These are phyloP conservation scores for Tricholoma furcatifolium DNA, from an alignment of 768 basidiomycete genomes.

Conservation along the genomic window DNA sequence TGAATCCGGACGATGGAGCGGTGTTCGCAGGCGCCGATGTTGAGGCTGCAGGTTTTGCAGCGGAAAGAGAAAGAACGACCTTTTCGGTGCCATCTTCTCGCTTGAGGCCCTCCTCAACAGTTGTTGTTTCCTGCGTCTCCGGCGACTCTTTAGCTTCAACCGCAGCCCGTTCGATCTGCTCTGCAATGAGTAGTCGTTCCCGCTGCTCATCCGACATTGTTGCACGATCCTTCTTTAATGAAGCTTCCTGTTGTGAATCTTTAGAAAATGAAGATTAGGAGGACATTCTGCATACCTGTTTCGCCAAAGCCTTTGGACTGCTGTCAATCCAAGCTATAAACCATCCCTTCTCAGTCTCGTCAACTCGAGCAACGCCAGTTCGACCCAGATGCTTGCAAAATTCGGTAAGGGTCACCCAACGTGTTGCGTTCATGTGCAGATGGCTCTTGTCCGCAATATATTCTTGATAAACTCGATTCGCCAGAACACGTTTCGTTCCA, in stretches of 20 bases:
- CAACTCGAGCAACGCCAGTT: conserved; percentile 83
- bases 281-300: conserved; percentile 54
- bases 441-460: conserved; percentile 93
- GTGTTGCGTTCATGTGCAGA: conserved; percentile 97
- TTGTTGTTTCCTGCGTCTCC: conserved; percentile 33
- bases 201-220: conserved; percentile 94
- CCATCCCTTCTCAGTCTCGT: conserved; percentile 99
- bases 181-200: conserved; percentile 83
- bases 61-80: conserved; percentile 69
- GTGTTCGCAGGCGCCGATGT: conserved; percentile 31
- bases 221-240: conserved; percentile 86
- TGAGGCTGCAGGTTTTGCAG: conserved; percentile 43
- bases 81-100: conserved; percentile 73
- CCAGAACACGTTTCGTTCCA: conserved; percentile 91
- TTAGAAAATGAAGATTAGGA: background rate
- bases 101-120: conserved; percentile 60
- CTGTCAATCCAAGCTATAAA: conserved; percentile 98
- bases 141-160: conserved; percentile 39
- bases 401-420: conserved; percentile 98
- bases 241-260: conserved; percentile 57
- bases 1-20: conserved; percentile 41
- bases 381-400: conserved; percentile 90
- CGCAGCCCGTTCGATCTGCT: conserved; percentile 90
- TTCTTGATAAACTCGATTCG: conserved; percentile 97
- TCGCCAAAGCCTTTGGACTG: conserved; percentile 90